Base-by-base conservation (phyloP, 2,329 filamentous ascomycete species). In the Pseudogymnoascus sp. region DNA sequence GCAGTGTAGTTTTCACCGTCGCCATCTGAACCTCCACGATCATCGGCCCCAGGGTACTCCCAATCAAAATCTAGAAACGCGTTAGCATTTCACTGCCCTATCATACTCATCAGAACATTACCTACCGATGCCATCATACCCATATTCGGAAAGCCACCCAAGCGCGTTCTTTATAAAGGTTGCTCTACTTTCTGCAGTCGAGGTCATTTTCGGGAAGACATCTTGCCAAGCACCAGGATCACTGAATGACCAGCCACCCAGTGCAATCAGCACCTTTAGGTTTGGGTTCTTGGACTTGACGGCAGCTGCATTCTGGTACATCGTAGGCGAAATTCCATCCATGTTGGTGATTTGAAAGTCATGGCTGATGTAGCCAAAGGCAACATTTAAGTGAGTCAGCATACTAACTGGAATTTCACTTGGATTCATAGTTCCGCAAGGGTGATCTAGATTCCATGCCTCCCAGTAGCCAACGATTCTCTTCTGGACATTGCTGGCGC, bases 221-320 rank as follows among this genome's bases (percentile, higher is more conserved):
- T 43, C 8, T 43, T 43, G 39, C 39, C 39, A 43, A 11, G 41
- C 48, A 43, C 39, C 39, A 4, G 67, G 64, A 54, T 75, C 73
- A 19, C 74, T 78, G 6, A 76, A 70, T 0, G 71, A 70, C 77
- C 77, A 79, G 4, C 78, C 78, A 11, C 78, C 76, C 14, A 79
- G 65, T 4, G 69, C 69, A 21, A 78, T 71, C 64, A 67, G 73
- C 7, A 69, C 68, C 63, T 74, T 45, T 4, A 75, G 64, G 34
- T 57, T 65, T 2, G 69, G 62, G 2, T 73, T 67, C 1, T 43
- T 67, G 0, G 66, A 43, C 64, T 79, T 78, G 6, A 77, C 66
- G 1, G 28, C 63, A 0, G 70, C 71, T 16, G 73, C 23, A 36
- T 36, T 28, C 3, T 36, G 23, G 51, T 60, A 60, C 51, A 60